These are phyloP conservation scores for Luffa aegyptiaca DNA, from an alignment of 306 rosid species.

Conservation along the genomic window DNA sequence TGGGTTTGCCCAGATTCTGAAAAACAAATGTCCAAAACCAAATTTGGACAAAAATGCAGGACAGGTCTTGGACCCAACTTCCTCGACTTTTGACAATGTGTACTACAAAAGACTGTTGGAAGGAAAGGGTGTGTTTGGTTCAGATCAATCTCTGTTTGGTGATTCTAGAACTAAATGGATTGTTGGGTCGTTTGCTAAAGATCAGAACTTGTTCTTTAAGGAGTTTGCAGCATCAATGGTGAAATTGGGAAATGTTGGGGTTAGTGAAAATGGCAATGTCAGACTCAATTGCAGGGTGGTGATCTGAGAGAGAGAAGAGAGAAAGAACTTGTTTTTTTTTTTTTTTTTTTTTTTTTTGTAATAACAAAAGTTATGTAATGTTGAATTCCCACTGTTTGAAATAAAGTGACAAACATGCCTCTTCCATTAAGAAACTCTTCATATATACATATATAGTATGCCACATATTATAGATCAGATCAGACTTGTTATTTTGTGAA, in stretches of 20 bases:
- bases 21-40: conserved; percentile 35
- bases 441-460: neutral
- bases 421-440: neutral
- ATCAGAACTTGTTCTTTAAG: conserved; percentile 45
- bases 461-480: neutral
- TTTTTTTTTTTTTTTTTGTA: too few relatives aligned
- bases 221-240: conserved; percentile 59
- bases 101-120: conserved; percentile 40
- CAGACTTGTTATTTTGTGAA: neutral
- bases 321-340: neutral
- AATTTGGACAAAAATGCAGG: conserved; percentile 37
- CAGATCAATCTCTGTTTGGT: conserved; percentile 52
- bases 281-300: conserved; percentile 34
- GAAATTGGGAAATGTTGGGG: conserved; percentile 52
- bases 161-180: conserved; percentile 54
- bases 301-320: neutral
- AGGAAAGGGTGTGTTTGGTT: conserved; percentile 47
- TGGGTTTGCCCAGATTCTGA: conserved; percentile 31
- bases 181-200: conserved; percentile 52
- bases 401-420: neutral
- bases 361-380: neutral
- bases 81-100: conserved; percentile 59
- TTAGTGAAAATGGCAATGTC: conserved; percentile 38
- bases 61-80: conserved; percentile 49
- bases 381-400: neutral